Conservation (phyloP, 1,284 basidiomycete species). For the Tetrapyrgos nigripes region DNA sequence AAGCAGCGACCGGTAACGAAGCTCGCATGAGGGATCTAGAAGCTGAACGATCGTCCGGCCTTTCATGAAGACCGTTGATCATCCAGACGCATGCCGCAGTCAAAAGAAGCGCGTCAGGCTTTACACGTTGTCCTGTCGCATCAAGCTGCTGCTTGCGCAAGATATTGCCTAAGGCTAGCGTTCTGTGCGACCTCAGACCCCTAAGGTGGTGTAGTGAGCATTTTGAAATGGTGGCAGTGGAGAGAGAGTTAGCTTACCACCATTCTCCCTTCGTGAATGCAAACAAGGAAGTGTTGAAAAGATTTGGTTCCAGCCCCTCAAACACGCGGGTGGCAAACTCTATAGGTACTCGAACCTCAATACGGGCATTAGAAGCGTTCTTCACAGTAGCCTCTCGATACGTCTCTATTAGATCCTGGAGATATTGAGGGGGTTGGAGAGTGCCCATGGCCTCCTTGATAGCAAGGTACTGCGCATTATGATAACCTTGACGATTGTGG, state of each 20-base stretch:
- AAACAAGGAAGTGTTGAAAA: conserved; percentile 16
- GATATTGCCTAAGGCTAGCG: conserved; percentile 15
- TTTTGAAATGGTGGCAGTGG: no score
- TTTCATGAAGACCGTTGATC: conserved; percentile 27
- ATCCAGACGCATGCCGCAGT: conserved; percentile 29
- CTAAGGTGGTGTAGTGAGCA: conserved; percentile 5
- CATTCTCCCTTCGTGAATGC: conserved; percentile 15
- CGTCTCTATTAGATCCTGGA: conserved; percentile 7
- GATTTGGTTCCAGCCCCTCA: neutral
- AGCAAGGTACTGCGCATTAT: conserved; percentile 28
- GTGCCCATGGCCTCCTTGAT: conserved; percentile 18
- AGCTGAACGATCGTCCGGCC: conserved; percentile 27
- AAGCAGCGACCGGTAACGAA: conserved; percentile 19
- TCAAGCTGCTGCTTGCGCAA: conserved; percentile 18
- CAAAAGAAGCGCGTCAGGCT: conserved; percentile 19
- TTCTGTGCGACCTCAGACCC: conserved; percentile 18
- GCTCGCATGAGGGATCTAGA: conserved; percentile 23
- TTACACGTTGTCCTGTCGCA: neutral
- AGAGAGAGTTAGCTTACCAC: conserved; percentile 22
- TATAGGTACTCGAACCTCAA: conserved; percentile 21
- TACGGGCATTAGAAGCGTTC: conserved; percentile 13
- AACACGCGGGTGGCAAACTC: conserved; percentile 8
- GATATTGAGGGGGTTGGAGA: conserved; percentile 8
- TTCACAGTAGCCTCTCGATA: conserved; percentile 7
- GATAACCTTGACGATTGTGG: conserved; percentile 18